Base-by-base conservation (phyloP, 2,329 filamentous ascomycete species). In the Thielaviopsis euricoi region DNA sequence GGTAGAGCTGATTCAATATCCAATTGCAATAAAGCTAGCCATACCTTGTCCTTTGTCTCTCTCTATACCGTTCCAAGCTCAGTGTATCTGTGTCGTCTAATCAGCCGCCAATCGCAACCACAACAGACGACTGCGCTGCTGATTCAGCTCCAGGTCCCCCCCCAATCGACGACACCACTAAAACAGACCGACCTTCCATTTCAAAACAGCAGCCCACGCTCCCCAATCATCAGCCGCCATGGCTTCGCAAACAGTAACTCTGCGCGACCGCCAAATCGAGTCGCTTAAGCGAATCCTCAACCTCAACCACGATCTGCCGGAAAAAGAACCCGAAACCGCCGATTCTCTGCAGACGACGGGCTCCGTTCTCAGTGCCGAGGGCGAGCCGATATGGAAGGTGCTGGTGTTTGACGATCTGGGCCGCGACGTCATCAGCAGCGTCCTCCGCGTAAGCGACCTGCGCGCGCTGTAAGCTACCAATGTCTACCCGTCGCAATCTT, bases 341-440 rank as follows among this genome's bases (percentile, higher is more conserved):
- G 71, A 85, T 10, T 57, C 61, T 43, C 73, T 85, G 58, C 77
- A 84, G 57, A 80, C 85, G 22, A 79, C 84, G 43, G 83, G 84
- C n/a, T 85, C 88, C 17, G 86, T 96, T 56, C 74, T 95, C 61
- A 89, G 89, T 64, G 79, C 87, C 52, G 85, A 94, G 65, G 89
- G 90, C 62, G 88, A 95, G 66, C 90, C 91, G 0, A 90, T 96
- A 73, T 97, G 91, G 91, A 97, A 97, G 71, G 87, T 97, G 6
- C 76, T 98, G 56, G 89, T 98, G 10, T 97, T 98, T 68, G 94
- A 98, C 71, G 86, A 91, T 64, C 70, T 84, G 3, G 93, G 91
- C 53, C 80, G 90, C 69, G 90, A 97, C 79, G 87, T 98, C 60
- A 96, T 98, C 66, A 96, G 89, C 74, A 96, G 90, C 66, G 90